phyloP scores from a whole-genome alignment of 1,284 basidiomycete species.

The Irpex lacteus region DNA sequence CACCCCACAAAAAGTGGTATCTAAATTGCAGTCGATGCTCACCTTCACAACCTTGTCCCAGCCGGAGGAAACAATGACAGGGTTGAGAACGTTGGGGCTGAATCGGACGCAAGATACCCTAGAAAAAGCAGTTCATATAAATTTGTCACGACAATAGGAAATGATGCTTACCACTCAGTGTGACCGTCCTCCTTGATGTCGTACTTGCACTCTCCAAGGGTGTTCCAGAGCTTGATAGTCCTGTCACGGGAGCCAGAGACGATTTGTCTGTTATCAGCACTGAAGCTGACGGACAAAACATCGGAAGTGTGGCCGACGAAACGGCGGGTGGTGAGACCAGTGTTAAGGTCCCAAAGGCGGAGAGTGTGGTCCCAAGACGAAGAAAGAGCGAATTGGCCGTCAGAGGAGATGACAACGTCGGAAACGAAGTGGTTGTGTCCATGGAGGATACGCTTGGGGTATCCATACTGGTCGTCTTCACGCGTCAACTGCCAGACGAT shows the following conservation, averaged over 20 bases:
- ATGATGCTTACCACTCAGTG: conserved; percentile 75
- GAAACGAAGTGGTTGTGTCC: conserved; percentile 99
- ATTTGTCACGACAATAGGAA: background rate
- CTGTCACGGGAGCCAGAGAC: conserved; percentile 97
- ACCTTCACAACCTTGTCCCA: conserved; percentile 99
- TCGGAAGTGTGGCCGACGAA: conserved; percentile 99
- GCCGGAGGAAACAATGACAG: conserved; percentile 97
- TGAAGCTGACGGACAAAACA: conserved; percentile 97
- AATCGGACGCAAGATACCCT: conserved; percentile 99
- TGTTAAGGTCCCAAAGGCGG: conserved; percentile 98
- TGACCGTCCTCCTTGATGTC: conserved; percentile 99
- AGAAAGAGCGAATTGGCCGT: conserved; percentile 99
- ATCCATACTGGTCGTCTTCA: conserved; percentile 90
- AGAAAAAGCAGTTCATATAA: conserved; percentile 7
- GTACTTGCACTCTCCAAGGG: conserved; percentile 99
- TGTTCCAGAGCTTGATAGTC: conserved; percentile 99
- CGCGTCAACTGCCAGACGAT: conserved; percentile 99
- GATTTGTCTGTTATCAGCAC: conserved; percentile 97
- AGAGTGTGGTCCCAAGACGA: conserved; percentile 99
- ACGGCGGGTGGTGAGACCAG: conserved; percentile 89
- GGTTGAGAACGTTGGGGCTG: conserved; percentile 97
- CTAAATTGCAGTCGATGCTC: conserved; percentile 31
- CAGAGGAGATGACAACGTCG: conserved; percentile 97
- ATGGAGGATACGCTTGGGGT: conserved; percentile 95
- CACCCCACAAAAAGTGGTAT: conserved; percentile 28